Percentiles rank a stretch among this genome's conserved stretches.
Conservation (phyloP, 768 basidiomycete genomes). For the Pulveroboletus sp. region DNA sequence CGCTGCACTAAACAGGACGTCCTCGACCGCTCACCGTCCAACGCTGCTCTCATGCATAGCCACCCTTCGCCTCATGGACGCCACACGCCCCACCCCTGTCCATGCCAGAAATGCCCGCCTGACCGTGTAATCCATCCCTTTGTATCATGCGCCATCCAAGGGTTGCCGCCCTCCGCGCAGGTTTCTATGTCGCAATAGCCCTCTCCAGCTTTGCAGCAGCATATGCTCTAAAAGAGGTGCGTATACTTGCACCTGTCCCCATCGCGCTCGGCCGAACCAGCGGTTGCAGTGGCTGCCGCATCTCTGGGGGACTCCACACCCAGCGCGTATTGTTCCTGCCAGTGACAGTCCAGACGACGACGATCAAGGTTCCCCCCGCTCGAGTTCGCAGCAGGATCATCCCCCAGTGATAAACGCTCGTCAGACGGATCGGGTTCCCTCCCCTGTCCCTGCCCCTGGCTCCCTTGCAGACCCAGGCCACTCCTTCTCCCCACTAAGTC, state of each 20-base stretch:
- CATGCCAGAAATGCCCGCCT: too few relatives aligned
- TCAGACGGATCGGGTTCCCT: background rate
- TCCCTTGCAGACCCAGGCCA: background rate
- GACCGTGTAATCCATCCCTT: background rate
- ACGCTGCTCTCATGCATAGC: background rate
- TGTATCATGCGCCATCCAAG: constrained; percentile 5
- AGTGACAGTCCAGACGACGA: background rate
- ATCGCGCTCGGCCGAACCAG: background rate
- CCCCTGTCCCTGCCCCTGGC: too few relatives aligned
- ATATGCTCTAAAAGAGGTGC: constrained; percentile 19
- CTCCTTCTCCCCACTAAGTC: background rate
- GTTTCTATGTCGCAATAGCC: constrained; percentile 5
- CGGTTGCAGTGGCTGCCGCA: constrained; percentile 9
- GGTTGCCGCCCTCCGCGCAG: constrained; percentile 8
- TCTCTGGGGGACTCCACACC: background rate
- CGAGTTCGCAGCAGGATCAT: background rate
- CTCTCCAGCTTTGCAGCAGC: constrained; percentile 20
- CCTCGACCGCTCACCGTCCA: background rate
- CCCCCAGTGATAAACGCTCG: background rate
- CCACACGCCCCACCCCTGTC: background rate
- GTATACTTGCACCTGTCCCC: background rate
- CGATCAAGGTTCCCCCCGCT: background rate
- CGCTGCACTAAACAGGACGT: background rate
- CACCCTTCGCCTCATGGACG: background rate
- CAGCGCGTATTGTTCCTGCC: background rate